phyloP scores from a whole-genome alignment of 768 basidiomycete genomes.

The Leucosporidium creatinivorum region DNA sequence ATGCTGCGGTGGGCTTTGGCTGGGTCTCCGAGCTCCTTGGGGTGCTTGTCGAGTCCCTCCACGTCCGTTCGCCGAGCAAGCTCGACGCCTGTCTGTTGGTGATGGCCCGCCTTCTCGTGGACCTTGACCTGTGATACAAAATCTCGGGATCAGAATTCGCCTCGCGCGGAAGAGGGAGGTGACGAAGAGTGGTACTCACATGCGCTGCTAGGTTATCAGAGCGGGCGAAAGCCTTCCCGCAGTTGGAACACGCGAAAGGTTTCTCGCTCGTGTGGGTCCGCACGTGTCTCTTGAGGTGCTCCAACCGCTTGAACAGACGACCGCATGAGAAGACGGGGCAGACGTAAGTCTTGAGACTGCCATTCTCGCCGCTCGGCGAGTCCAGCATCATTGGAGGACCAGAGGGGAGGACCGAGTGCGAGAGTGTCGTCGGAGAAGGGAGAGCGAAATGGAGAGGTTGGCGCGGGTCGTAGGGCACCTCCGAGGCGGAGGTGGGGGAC shows the following conservation, averaged over 20 bases:
- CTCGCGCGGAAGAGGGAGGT: too few species aligned
- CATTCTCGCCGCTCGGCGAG: neutral
- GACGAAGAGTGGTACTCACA: neutral
- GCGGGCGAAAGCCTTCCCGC: neutral
- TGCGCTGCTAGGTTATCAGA: neutral
- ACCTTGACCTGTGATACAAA: neutral
- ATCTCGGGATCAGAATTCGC: too few species aligned
- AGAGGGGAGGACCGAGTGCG: too few species aligned
- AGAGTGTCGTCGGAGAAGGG: too few species aligned
- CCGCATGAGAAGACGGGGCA: constrained; percentile 7
- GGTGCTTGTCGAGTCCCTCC: too few species aligned
- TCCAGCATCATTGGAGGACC: neutral
- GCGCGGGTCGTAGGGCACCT: too few species aligned
- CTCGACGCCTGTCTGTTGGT: too few species aligned
- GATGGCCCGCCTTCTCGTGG: neutral
- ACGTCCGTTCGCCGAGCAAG: too few species aligned
- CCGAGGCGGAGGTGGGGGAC: neutral
- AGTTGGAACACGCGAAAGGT: constrained; percentile 23
- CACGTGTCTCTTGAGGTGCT: constrained; percentile 33
- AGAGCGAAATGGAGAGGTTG: too few species aligned
- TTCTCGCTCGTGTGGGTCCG: constrained; percentile 34
- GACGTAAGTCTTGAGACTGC: neutral
- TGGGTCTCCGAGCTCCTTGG: too few species aligned
- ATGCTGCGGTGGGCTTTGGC: too few species aligned
- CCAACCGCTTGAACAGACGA: constrained; percentile 27